Evolutionary conservation across 2,329 filamentous ascomycete genomes (phyloP).

Genomic region (Fusarium agapanthi): DNA sequence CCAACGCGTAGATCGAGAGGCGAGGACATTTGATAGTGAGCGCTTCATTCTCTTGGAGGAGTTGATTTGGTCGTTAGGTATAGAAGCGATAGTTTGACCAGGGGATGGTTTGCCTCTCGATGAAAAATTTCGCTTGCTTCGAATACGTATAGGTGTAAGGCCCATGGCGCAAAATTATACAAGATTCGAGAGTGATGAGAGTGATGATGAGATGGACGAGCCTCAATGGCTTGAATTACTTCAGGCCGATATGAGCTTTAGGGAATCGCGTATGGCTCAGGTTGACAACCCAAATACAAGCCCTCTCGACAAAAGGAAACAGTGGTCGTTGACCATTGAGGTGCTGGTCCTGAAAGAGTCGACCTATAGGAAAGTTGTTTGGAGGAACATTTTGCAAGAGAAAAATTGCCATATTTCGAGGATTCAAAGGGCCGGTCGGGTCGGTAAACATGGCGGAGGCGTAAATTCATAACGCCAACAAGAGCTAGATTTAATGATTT

Average conservation of each 20-base stretch:
- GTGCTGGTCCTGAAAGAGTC: not conserved
- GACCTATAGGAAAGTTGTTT: not conserved
- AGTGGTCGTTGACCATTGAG: not conserved
- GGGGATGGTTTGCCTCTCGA: constrained; percentile 20
- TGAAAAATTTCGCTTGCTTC: constrained; percentile 59
- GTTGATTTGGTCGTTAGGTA: not conserved
- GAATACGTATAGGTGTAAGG: constrained; percentile 59
- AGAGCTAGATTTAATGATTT: not conserved
- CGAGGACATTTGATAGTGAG: constrained; percentile 44
- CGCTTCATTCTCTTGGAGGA: constrained; percentile 41
- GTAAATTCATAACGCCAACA: not conserved
- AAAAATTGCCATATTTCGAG: not conserved
- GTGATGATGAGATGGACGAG: not conserved
- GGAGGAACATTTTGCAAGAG: not conserved
- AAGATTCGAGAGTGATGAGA: not conserved
- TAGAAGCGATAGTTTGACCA: not conserved
- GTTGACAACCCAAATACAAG: not conserved
- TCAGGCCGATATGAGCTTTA: not conserved
- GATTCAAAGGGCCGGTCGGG: not conserved
- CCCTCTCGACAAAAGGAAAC: not conserved
- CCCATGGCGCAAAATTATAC: constrained; percentile 47
- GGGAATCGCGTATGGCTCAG: not conserved
- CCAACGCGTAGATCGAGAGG: constrained; percentile 38
- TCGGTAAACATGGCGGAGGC: not conserved
- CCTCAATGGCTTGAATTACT: not conserved